phyloP scores from a whole-genome alignment of 2,329 filamentous ascomycete genomes.

The Cercospora sojina region DNA sequence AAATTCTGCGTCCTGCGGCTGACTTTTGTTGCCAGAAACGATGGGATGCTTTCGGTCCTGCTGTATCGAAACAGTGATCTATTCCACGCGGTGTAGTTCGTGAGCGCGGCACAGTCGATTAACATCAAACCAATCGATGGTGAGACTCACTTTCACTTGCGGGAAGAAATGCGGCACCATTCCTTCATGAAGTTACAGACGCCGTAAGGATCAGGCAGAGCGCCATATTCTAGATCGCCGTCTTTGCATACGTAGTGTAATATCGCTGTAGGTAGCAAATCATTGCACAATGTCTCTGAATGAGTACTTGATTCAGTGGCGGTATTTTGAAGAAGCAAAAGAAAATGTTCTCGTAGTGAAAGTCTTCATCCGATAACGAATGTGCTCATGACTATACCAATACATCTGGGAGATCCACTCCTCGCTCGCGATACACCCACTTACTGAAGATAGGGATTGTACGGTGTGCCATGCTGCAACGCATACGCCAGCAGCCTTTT shows the following conservation, averaged over 20 bases:
- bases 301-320: too few relatives aligned
- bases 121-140: neutral
- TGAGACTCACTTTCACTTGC: neutral
- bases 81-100: too few relatives aligned
- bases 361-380: neutral
- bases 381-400: neutral
- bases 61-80: too few relatives aligned
- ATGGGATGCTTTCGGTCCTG: neutral
- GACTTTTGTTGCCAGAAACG: neutral
- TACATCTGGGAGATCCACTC: neutral
- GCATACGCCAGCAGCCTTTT: neutral
- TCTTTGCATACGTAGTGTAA: neutral
- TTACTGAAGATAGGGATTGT: neutral
- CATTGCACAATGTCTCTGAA: too few relatives aligned
- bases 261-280: neutral
- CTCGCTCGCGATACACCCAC: neutral
- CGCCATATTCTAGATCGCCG: neutral
- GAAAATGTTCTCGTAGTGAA: neutral
- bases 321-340: too few relatives aligned
- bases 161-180: neutral
- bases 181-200: neutral
- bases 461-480: neutral
- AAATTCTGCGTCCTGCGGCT: neutral
- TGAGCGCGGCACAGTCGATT: too few relatives aligned
- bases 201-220: neutral